Percentiles rank a stretch among this genome's conserved stretches.
These are phyloP conservation scores for Fusarium sp. DNA, from an alignment of 2,329 filamentous ascomycete genomes.

Conservation along the genomic window DNA sequence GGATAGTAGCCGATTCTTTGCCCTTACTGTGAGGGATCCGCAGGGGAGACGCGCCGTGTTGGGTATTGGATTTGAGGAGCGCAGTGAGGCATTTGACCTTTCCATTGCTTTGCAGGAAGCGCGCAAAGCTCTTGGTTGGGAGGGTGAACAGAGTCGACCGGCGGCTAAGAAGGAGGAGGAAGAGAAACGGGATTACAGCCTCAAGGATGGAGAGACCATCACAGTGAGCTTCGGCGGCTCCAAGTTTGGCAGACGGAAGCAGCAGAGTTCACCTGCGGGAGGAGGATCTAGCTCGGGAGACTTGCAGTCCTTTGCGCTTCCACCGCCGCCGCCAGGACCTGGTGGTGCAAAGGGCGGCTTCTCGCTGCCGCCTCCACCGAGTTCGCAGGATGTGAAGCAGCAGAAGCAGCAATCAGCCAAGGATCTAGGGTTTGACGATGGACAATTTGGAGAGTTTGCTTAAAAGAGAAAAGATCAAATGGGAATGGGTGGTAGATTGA, in stretches of 20 bases:
- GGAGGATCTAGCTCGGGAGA: constrained; percentile 40
- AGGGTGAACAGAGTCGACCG: constrained; percentile 52
- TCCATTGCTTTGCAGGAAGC: constrained; percentile 83
- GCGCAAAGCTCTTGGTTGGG: constrained; percentile 74
- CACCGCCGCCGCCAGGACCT: constrained; percentile 70
- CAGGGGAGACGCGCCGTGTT: constrained; percentile 80
- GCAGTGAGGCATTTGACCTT: constrained; percentile 88
- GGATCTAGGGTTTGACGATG: constrained; percentile 86
- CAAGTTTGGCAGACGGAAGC: constrained; percentile 62
- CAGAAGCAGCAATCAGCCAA: constrained; percentile 66
- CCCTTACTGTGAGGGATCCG: constrained; percentile 80
- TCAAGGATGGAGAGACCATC: constrained; percentile 92
- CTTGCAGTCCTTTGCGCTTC: constrained; percentile 74
- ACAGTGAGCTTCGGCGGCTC: constrained; percentile 76
- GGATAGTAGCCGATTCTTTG: constrained; percentile 87
- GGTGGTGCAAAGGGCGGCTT: constrained; percentile 45
- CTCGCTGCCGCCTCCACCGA: constrained; percentile 75
- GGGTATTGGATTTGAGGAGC: constrained; percentile 88
- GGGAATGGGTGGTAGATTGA: constrained; percentile 9
- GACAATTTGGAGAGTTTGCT: constrained; percentile 87
- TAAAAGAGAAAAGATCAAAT: constrained; percentile 38
- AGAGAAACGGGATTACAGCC: constrained; percentile 72
- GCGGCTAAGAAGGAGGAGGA: constrained; percentile 50
- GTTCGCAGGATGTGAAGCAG: constrained; percentile 67
- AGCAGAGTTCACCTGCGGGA: constrained; percentile 37